Evolutionary conservation across 805 yeast genomes (phyloP).

Genomic region (Wickerhamomyces queroliae): DNA sequence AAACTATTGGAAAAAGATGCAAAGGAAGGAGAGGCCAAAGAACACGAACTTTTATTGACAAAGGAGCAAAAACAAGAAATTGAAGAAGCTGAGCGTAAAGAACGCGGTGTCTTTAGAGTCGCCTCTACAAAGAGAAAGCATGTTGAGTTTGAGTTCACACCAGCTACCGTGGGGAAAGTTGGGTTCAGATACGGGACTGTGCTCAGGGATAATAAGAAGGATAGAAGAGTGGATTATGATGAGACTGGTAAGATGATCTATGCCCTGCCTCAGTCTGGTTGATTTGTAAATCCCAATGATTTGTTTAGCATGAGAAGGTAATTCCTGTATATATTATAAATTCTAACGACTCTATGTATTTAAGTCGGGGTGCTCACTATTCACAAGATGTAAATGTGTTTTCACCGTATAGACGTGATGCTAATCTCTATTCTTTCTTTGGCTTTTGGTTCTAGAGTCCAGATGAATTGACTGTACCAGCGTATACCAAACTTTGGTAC

Average conservation of each 20-base stretch:
- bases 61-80: slow-evolving; percentile 18
- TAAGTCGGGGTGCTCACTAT: no score
- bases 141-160: slow-evolving; percentile 65
- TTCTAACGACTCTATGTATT: no score
- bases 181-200: slow-evolving; percentile 92
- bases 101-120: slow-evolving; percentile 48
- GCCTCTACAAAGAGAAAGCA: slow-evolving; percentile 39
- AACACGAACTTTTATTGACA: slow-evolving; percentile 28
- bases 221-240: slow-evolving; percentile 69
- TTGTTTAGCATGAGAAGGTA: no score
- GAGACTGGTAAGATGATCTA: slow-evolving; percentile 50
- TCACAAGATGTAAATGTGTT: no score
- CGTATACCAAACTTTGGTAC: no score
- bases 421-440: no score
- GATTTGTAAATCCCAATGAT: no score
- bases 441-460: no score
- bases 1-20: slow-evolving; percentile 67
- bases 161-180: slow-evolving; percentile 75
- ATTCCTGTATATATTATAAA: no score
- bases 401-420: no score
- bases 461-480: no score
- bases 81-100: slow-evolving; percentile 22
- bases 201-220: slow-evolving; percentile 81
- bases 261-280: slow-evolving; percentile 24
- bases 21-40: slow-evolving; percentile 36